Evolutionary conservation across 352 stramenopile genomes (phyloP).

Genomic region (Pythium guiyangense): DNA sequence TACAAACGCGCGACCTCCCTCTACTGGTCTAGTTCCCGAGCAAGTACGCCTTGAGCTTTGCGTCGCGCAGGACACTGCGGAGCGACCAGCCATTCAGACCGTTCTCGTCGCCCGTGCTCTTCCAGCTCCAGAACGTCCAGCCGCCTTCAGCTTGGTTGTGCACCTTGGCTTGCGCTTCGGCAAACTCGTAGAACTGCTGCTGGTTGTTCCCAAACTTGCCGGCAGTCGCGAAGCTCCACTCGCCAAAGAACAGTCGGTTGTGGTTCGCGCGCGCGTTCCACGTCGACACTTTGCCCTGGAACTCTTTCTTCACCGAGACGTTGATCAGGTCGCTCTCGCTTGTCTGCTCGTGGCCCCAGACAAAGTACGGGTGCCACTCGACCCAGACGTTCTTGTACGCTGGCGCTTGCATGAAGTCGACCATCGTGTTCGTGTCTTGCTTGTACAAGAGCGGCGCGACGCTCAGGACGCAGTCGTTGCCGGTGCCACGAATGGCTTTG

Average conservation of each 20-base stretch:
- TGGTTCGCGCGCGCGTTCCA: slow-evolving; percentile 36
- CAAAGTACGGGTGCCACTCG: slow-evolving; percentile 79
- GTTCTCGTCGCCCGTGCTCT: slow-evolving; percentile 55
- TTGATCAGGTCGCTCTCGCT: slow-evolving; percentile 48
- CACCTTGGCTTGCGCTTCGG: slow-evolving; percentile 38
- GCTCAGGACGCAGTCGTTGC: slow-evolving; percentile 62
- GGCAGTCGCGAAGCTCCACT: slow-evolving; percentile 41
- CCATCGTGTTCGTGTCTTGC: too few species aligned
- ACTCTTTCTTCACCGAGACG: slow-evolving; percentile 33
- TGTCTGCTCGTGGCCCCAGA: slow-evolving; percentile 71
- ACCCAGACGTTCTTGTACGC: too few species aligned
- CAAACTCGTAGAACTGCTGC: slow-evolving; percentile 44
- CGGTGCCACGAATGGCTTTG: slow-evolving; percentile 40
- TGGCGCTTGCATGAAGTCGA: too few species aligned
- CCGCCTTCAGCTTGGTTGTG: slow-evolving; percentile 50
- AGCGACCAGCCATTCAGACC: slow-evolving; percentile 63
- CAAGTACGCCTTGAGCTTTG: slow-evolving; percentile 10
- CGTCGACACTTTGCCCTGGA: slow-evolving; percentile 27
- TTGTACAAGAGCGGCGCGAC: slow-evolving; percentile 8
- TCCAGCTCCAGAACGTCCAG: slow-evolving; percentile 76
- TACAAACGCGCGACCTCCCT: too few species aligned
- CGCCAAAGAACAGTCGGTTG: slow-evolving; percentile 43
- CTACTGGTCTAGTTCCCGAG: background rate
- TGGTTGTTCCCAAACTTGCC: slow-evolving; percentile 47
- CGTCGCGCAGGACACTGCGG: slow-evolving; percentile 45